These are phyloP conservation scores for Naganishia liquefaciens DNA, from an alignment of 1,284 basidiomycete genomes.

Conservation along the genomic window DNA sequence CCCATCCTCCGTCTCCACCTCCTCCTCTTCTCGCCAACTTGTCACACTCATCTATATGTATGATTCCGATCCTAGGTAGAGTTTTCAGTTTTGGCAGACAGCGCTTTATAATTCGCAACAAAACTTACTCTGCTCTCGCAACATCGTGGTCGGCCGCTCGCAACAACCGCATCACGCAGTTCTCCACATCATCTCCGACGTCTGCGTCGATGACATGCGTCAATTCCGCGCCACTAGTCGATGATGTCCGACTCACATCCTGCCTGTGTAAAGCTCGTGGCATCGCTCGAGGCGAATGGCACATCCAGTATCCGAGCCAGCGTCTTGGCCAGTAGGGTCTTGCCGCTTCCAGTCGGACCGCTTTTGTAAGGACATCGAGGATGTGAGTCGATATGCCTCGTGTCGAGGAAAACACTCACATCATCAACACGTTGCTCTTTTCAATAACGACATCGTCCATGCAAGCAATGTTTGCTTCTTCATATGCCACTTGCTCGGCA, in stretches of 20 bases:
- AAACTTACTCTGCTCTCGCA: constrained; percentile 57
- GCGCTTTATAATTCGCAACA: constrained; percentile 55
- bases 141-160: constrained; percentile 87
- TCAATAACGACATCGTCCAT: constrained; percentile 61
- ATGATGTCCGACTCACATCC: constrained; percentile 46
- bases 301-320: constrained; percentile 83
- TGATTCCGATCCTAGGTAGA: constrained; percentile 72
- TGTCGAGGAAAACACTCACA: constrained; percentile 59
- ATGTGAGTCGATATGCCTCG: neutral
- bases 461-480: constrained; percentile 31
- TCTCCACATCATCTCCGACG: constrained; percentile 92
- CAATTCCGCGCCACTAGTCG: too few species aligned
- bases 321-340: constrained; percentile 81
- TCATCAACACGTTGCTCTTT: constrained; percentile 88
- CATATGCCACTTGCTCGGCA: constrained; percentile 34
- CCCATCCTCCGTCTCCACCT: constrained; percentile 59
- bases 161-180: constrained; percentile 77
- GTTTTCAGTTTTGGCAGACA: constrained; percentile 29
- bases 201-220: constrained; percentile 58
- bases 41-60: constrained; percentile 95
- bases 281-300: constrained; percentile 69
- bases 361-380: constrained; percentile 35
- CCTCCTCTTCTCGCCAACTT: constrained; percentile 76
- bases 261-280: constrained; percentile 56
- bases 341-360: constrained; percentile 62